phyloP scores from a whole-genome alignment of 176 grass and related monocot genomes.

The Chrysopogon serrulatus region DNA sequence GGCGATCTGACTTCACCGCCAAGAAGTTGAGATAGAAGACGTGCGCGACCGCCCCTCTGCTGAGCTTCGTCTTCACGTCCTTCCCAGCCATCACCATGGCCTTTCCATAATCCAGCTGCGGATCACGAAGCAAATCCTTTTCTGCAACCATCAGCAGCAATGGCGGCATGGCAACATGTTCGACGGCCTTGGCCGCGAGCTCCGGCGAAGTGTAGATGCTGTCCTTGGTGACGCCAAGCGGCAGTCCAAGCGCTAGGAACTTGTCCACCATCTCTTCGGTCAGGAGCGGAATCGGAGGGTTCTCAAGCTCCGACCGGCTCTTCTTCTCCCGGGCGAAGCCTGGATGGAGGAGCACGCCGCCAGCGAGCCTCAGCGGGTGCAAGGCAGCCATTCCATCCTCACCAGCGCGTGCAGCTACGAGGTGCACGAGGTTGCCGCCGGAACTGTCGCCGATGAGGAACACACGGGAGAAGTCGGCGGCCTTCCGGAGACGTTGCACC shows the following conservation, averaged over 20 bases:
- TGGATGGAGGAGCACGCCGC: slow-evolving; percentile 27
- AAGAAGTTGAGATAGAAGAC: slow-evolving; percentile 45
- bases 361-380: slow-evolving; percentile 28
- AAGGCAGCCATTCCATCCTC: not conserved
- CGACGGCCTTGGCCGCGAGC: slow-evolving; percentile 10
- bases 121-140: slow-evolving; percentile 39
- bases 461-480: no score
- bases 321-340: slow-evolving; percentile 20
- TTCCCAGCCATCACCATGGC: not conserved
- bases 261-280: slow-evolving; percentile 35
- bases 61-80: not conserved
- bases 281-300: slow-evolving; percentile 17
- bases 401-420: slow-evolving; percentile 9
- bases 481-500: not conserved
- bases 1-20: slow-evolving; percentile 17
- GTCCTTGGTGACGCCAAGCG: slow-evolving; percentile 28
- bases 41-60: slow-evolving; percentile 7
- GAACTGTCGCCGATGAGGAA: no score
- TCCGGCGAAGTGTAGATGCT: slow-evolving; percentile 21
- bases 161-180: slow-evolving; percentile 10
- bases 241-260: slow-evolving; percentile 25
- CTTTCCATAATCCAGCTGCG: slow-evolving; percentile 30
- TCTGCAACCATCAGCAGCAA: slow-evolving; percentile 30
- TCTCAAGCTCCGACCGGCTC: slow-evolving; percentile 45
- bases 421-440: slow-evolving; percentile 47